Conservation (phyloP, 306 rosid genomes). For the Geum urbanum region DNA sequence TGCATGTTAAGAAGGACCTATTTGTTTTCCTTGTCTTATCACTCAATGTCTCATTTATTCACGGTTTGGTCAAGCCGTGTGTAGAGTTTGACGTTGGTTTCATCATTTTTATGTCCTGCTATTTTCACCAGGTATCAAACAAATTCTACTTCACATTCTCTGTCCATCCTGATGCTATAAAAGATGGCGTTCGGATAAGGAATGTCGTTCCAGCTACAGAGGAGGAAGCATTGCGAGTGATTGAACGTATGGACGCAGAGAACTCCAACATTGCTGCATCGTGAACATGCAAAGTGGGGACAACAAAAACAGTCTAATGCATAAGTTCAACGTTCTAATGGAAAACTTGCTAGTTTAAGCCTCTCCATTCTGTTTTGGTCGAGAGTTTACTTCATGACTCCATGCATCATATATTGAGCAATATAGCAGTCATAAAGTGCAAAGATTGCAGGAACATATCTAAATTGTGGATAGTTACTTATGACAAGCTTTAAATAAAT, state of each 20-base stretch:
- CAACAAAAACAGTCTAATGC: no score
- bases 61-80: neutral
- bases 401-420: neutral
- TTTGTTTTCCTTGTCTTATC: neutral
- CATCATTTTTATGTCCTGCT: neutral
- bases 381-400: neutral
- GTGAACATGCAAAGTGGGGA: conserved; percentile 16
- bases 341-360: neutral
- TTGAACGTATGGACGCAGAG: conserved; percentile 74
- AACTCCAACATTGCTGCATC: conserved; percentile 27
- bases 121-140: conserved; percentile 60
- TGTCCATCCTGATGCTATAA: conserved; percentile 44
- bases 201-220: conserved; percentile 72
- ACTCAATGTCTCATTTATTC: no score
- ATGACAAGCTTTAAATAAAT: neutral
- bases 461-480: neutral
- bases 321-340: neutral
- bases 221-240: conserved; percentile 67
- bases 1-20: neutral
- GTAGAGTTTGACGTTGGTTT: conserved; percentile 7
- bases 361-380: neutral
- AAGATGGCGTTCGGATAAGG: conserved; percentile 52
- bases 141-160: conserved; percentile 82
- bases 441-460: no score
- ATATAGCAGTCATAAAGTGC: neutral